Percentiles rank a stretch among this genome's conserved stretches.
phyloP scores from a whole-genome alignment of 768 basidiomycete genomes.

The Naganishia friedmannii region DNA sequence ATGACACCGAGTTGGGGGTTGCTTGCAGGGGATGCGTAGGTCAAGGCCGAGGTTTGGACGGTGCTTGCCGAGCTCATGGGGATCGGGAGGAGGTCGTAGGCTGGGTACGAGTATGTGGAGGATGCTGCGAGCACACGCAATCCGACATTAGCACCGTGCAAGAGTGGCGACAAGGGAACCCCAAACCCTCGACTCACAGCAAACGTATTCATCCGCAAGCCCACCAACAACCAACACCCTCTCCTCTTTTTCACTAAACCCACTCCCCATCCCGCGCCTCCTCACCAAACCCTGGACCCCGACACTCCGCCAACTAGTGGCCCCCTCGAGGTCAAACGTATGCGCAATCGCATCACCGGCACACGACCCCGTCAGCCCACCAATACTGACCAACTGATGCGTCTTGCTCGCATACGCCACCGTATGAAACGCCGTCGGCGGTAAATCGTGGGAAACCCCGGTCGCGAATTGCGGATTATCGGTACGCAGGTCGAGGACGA shows the following conservation, averaged over 20 bases:
- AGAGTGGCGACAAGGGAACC: not conserved
- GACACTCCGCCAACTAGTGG: constrained; percentile 34
- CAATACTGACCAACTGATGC: constrained; percentile 31
- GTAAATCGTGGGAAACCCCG: constrained; percentile 38
- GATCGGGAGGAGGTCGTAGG: constrained; percentile 42
- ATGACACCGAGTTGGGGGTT: constrained; percentile 37
- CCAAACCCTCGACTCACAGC: constrained; percentile 38
- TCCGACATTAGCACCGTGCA: not conserved
- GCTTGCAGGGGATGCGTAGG: constrained; percentile 38
- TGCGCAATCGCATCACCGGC: constrained; percentile 38
- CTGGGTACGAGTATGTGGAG: constrained; percentile 44
- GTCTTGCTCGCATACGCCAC: constrained; percentile 34
- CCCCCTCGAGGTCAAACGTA: constrained; percentile 35
- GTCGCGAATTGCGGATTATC: constrained; percentile 41
- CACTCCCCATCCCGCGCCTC: constrained; percentile 43
- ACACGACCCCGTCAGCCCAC: constrained; percentile 49
- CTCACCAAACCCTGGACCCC: constrained; percentile 37
- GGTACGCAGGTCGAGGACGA: constrained; percentile 37
- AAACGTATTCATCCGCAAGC: constrained; percentile 45
- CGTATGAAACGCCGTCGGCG: constrained; percentile 48
- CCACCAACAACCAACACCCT: constrained; percentile 48
- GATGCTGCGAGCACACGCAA: constrained; percentile 33
- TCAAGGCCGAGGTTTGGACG: constrained; percentile 34
- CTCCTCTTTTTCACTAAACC: constrained; percentile 33
- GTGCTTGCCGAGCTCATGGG: constrained; percentile 39